Base-by-base conservation (phyloP, 306 rosid genomes). In the Cucumis melo region DNA sequence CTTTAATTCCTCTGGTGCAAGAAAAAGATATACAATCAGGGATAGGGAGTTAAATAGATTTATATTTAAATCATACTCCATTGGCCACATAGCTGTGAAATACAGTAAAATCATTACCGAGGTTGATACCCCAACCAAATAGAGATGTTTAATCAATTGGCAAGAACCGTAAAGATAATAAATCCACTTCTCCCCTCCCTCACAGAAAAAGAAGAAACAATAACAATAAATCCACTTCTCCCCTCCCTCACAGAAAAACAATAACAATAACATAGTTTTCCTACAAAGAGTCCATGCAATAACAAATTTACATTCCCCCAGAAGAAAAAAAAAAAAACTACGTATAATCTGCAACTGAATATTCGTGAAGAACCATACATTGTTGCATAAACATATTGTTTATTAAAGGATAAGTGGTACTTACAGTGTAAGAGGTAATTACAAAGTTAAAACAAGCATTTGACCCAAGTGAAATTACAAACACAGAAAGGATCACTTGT, bases 1-100 rank as follows among this genome's bases (percentile, higher is more conserved):
- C 75, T 83, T 87, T 66, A 84, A 78, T 60, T 87, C 88, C 81
- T 73, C 97, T 88, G 16, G 67, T 71, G 66, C 78, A 79, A 75
- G 80, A 73, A 23, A 77, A 79, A 70, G 21, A 24, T 56, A 77
- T 68, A 20, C 53, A 23, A 59, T 74, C 32, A 74, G 75, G 23
- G 21, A 13, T 13, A 67, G 32, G 75, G 23, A 42, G 75, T 44
- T 3, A 68, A 10, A 16, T 24, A 44, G 16, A 34, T 50, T n/a
- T 17, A 41, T 66, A 66, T 65, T 39, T 36, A 66, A 32, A 81
- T 66, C 64, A 74, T 34, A 36, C 53, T 73, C 29, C 48, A 51
- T 21, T 7, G 39, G 38, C 65, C 34, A 74, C 38, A 54, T 20
- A 34, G 32, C 48, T 9, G 48, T 29, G 63, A 53, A 56, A 66